Percentiles rank a stretch among this genome's conserved stretches.
Conservation (phyloP, 306 rosid species). For the Chamaecrista fasciculata region DNA sequence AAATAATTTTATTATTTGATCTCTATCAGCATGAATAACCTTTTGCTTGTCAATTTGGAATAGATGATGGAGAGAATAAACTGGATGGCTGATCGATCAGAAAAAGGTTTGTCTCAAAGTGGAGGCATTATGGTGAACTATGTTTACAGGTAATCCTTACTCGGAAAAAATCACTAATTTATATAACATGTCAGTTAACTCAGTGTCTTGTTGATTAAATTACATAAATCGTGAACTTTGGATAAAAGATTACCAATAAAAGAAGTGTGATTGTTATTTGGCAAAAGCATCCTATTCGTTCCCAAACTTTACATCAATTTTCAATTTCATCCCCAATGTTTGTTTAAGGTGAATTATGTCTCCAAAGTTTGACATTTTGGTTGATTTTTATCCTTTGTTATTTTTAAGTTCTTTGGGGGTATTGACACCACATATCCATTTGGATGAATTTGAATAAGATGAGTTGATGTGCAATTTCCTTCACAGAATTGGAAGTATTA, state of each 20-base stretch:
- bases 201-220: conserved; percentile 1
- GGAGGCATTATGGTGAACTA: conserved; percentile 96
- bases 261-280: conserved; percentile 10
- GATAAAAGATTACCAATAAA: conserved; percentile 15
- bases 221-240: not conserved
- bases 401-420: conserved; percentile 14
- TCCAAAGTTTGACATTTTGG: too few species aligned
- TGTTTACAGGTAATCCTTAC: conserved; percentile 64
- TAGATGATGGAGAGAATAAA: conserved; percentile 88
- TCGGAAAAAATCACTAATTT: not conserved
- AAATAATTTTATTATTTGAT: not conserved
- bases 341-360: too few species aligned
- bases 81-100: conserved; percentile 93
- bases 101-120: conserved; percentile 79
- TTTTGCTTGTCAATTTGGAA: conserved; percentile 36
- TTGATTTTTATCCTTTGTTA: too few species aligned
- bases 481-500: conserved; percentile 24
- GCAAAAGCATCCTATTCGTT: too few species aligned
- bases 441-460: conserved; percentile 21
- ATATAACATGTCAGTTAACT: conserved; percentile 9
- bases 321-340: too few species aligned
- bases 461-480: conserved; percentile 11
- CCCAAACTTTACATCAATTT: too few species aligned
- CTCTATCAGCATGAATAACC: not conserved
- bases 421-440: not conserved